phyloP scores from a whole-genome alignment of 495 filamentous ascomycete genomes.

The Baudoinia panamericana region DNA sequence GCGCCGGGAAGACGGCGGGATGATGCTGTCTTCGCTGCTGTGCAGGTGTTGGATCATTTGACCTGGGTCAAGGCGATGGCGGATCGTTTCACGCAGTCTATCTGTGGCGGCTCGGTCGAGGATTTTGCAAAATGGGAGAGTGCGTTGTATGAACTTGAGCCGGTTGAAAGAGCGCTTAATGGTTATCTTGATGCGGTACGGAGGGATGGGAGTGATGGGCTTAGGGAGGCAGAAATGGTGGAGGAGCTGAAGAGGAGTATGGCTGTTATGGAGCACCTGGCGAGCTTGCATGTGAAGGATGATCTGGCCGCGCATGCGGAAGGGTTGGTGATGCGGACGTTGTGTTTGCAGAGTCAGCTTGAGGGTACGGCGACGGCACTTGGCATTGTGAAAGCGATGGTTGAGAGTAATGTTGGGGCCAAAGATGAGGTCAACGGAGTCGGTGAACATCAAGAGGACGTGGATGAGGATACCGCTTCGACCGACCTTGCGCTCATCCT shows the following conservation, averaged over 20 bases:
- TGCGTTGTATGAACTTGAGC: constrained; percentile 78
- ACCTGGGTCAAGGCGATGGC: constrained; percentile 72
- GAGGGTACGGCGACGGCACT: constrained; percentile 64
- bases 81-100: constrained; percentile 66
- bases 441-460: too few relatives aligned
- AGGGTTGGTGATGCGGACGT: constrained; percentile 56
- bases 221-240: constrained; percentile 64
- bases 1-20: constrained; percentile 39
- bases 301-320: constrained; percentile 67
- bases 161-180: constrained; percentile 80
- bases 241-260: constrained; percentile 69
- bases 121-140: constrained; percentile 63
- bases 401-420: constrained; percentile 29
- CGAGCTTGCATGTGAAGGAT: constrained; percentile 61
- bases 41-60: constrained; percentile 72
- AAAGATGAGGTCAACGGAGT: constrained; percentile 40
- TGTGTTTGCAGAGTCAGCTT: constrained; percentile 66
- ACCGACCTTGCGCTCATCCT: constrained; percentile 54
- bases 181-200: constrained; percentile 74
- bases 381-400: constrained; percentile 45
- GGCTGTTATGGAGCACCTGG: constrained; percentile 71
- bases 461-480: constrained; percentile 44
- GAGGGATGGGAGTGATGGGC: constrained; percentile 77
- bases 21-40: constrained; percentile 61
- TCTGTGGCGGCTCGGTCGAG: constrained; percentile 60